Base-by-base conservation (phyloP, 768 basidiomycete species). In the Xerocomellus dryophilus region DNA sequence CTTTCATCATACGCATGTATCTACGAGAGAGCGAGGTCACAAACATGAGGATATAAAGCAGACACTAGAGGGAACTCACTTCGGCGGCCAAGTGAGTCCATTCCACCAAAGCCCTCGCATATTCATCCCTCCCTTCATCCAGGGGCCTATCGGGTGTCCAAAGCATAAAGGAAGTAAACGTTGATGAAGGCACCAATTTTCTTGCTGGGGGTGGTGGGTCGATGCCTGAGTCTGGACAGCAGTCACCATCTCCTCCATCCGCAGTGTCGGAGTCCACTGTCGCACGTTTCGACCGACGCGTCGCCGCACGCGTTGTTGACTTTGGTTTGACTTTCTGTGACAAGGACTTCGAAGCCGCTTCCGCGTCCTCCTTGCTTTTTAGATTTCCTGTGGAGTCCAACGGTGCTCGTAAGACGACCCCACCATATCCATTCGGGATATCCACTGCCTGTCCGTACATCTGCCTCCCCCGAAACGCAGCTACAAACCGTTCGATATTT, bases 81-180 rank as follows among this genome's bases (percentile, higher is more conserved):
- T 86, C 81, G 21, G 76, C 70, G 14, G 86, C 78, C 25, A 92
- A 70, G 20, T 59, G 72, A 36, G 81, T 81, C 90, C 91, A 93
- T 65, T 93, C 90, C 0, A 71, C 76, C 56, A 93, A 63, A 3
- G 85, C 72, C 15, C 87, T 76, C 43, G 78, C 67, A 66, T 92
- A 93, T 61, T 90, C 88, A 62, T 93, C 90, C 38, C 71, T 76
- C 4, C 78, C 80, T 47, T 83, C 83, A 56, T 91, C 84, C 1
- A 88, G 81, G 0, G 82, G 80, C 20, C 80, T 78, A 67, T 93
- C 91, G 5, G 85, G 79, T 53, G 83, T 76, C 90, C 90, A 93
- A 21, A 93, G 65, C n/a, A 81, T 79, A 58, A 93, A 81, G 1
- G 81, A 82, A 3, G 78, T 74, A 63, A 93, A 93, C 43, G 74